A percentile compares a stretch with the other conserved stretches of the same genome.
phyloP scores from a whole-genome alignment of 208 protist genomes.

The Naegleria gruberi region DNA sequence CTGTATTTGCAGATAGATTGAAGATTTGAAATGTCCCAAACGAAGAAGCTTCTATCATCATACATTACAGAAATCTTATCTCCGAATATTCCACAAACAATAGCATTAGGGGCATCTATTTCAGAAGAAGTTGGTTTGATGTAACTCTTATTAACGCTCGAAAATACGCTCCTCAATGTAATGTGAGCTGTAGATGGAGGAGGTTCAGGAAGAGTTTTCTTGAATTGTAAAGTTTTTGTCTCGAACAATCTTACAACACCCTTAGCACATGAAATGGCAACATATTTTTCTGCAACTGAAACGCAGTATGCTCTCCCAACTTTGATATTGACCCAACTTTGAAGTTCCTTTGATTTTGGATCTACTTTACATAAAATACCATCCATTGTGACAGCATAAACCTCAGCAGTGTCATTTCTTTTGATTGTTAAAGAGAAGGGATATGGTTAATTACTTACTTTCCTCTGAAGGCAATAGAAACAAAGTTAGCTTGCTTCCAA shows the following conservation, averaged over 20 bases:
- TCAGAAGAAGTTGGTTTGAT: neutral
- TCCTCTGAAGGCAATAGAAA: neutral
- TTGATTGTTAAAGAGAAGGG: neutral
- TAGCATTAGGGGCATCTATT: neutral
- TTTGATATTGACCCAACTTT: slow-evolving; percentile 37
- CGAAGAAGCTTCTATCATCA: slow-evolving; percentile 31
- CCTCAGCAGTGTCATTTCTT: neutral
- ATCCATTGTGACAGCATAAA: neutral
- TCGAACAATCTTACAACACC: slow-evolving; percentile 34
- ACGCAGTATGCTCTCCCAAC: neutral
- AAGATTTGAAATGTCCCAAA: slow-evolving; percentile 29
- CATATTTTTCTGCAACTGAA: slow-evolving; percentile 24
- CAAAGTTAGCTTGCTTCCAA: neutral
- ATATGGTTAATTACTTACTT: neutral
- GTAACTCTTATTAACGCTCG: neutral
- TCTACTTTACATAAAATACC: neutral
- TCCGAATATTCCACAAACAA: neutral
- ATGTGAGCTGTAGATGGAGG: slow-evolving; percentile 4
- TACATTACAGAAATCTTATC: slow-evolving; percentile 30
- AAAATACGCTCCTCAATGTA: neutral
- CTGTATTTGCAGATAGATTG: slow-evolving; percentile 25
- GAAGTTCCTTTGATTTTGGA: neutral
- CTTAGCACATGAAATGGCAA: slow-evolving; percentile 21
- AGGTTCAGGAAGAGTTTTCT: slow-evolving; percentile 35
- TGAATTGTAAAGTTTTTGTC: slow-evolving; percentile 27